Base-by-base conservation (phyloP, 306 rosid genomes). In the Ziziphus jujuba region DNA sequence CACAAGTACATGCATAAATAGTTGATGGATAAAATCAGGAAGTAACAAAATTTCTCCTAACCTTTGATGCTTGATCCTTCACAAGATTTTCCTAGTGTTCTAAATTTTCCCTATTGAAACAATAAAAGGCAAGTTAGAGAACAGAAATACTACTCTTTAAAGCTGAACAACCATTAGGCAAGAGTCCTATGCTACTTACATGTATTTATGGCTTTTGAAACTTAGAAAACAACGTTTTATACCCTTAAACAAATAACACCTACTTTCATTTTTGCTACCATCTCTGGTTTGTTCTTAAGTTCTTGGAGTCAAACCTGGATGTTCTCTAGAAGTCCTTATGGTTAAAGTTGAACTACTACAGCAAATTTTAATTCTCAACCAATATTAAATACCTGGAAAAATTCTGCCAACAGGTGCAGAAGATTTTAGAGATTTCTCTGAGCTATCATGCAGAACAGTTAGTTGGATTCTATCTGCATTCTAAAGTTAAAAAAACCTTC, bases 401-500 rank as follows among this genome's bases (percentile, higher is more conserved):
- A 93, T 64, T 86, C 84, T 31, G 91, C 97, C 55, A n/a, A 69
- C 59, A 19, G 98, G 98, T 13, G 84, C 88, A 58, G 76, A 70
- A 61, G 92, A 78, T 44, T 82, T 57, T 59, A 80, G 70, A 63
- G 90, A 83, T 48, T 78, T 75, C 23, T 69, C 87, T 65, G 87
- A 79, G 82, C 90, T 90, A 80, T 83, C 87, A 62, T 86, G 75
- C 38, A 86, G 78, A 77, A 92, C 80, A 78, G 84, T 84, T 71
- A 90, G 89, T 79, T 90, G 85, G 80, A 93, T 74, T 61, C 45
- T 73, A 90, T 86, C 98, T 90, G 98, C 91, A 86, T 76, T 84
- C 98, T 90, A n/a, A 88, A 79, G 91, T 66, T 81, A 50, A 65
- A 77, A 66, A 79, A 47, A 28, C 33, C 33, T 28, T 28, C 4